A percentile compares a stretch with the other conserved stretches of the same genome.
Conservation (phyloP, 805 yeast genomes). For the Kregervanrija delftensis region DNA sequence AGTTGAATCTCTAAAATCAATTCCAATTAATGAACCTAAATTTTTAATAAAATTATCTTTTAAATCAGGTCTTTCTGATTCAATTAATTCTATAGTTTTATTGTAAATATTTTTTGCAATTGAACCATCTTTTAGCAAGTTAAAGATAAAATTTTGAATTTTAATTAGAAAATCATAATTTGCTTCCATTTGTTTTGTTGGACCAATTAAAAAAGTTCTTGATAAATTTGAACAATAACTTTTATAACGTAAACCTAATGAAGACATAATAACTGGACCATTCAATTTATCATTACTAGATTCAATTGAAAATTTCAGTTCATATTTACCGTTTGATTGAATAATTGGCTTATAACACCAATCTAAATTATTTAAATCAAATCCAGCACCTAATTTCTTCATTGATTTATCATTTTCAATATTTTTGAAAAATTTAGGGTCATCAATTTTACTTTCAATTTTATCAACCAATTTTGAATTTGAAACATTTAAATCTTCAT, state of each 20-base stretch:
- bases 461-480: slow-evolving; percentile 68
- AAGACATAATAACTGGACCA: slow-evolving; percentile 73
- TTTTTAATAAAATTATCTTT: slow-evolving; percentile 62
- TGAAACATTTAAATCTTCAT: slow-evolving; percentile 73
- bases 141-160: slow-evolving; percentile 60
- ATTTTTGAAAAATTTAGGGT: slow-evolving; percentile 54
- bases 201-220: slow-evolving; percentile 86
- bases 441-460: slow-evolving; percentile 78
- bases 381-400: slow-evolving; percentile 57
- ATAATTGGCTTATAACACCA: slow-evolving; percentile 93
- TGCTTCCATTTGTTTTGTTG: slow-evolving; percentile 67
- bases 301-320: slow-evolving; percentile 75
- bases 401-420: slow-evolving; percentile 39
- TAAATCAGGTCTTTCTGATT: slow-evolving; percentile 59
- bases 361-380: slow-evolving; percentile 71
- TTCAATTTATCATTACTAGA: slow-evolving; percentile 62
- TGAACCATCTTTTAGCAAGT: slow-evolving; percentile 59
- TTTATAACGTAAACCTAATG: slow-evolving; percentile 81
- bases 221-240: slow-evolving; percentile 84
- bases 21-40: slow-evolving; percentile 83
- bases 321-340: slow-evolving; percentile 82
- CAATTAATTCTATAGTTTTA: slow-evolving; percentile 54
- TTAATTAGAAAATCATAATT: slow-evolving; percentile 72
- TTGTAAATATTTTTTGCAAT: slow-evolving; percentile 61
- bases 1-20: slow-evolving; percentile 79